Evolutionary conservation across 2,329 filamentous ascomycete genomes (phyloP).

Genomic region (Thielaviopsis punctulata): DNA sequence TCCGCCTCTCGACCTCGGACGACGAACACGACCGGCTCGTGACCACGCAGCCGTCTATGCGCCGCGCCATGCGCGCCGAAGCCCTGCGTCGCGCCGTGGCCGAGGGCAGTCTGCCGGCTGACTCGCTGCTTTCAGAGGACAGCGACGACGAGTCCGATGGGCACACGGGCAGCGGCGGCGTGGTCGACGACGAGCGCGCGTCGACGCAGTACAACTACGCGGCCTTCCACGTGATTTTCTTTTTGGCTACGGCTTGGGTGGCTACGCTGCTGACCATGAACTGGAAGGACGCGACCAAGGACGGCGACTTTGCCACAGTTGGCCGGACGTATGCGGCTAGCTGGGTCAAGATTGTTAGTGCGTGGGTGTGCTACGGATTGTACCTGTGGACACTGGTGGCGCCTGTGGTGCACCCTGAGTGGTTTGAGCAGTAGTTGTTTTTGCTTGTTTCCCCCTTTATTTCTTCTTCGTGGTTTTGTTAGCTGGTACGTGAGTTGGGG

Average conservation of each 20-base stretch:
- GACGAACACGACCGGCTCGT: slow-evolving; percentile 82
- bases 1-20: slow-evolving; percentile 21
- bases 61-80: slow-evolving; percentile 83
- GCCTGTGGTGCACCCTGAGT: slow-evolving; percentile 67
- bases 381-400: slow-evolving; percentile 89
- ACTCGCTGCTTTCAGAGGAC: slow-evolving; percentile 63
- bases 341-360: slow-evolving; percentile 97
- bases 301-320: slow-evolving; percentile 72
- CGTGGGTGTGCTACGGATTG: slow-evolving; percentile 90
- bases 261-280: slow-evolving; percentile 72
- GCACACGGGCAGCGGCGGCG: slow-evolving; percentile 32
- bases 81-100: slow-evolving; percentile 83
- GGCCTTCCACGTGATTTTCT: slow-evolving; percentile 94
- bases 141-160: slow-evolving; percentile 49
- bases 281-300: slow-evolving; percentile 44
- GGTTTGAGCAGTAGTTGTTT: slow-evolving; percentile 35
- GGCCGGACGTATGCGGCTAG: slow-evolving; percentile 92
- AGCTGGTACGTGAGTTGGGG: slow-evolving; percentile 2
- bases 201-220: slow-evolving; percentile 93
- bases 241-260: slow-evolving; percentile 90
- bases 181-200: slow-evolving; percentile 73
- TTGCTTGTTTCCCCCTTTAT: background rate
- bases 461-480: background rate
- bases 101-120: slow-evolving; percentile 78
- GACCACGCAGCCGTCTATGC: slow-evolving; percentile 53